These are phyloP conservation scores for Avicennia marina DNA, from an alignment of 257 asterid species.

Conservation along the genomic window DNA sequence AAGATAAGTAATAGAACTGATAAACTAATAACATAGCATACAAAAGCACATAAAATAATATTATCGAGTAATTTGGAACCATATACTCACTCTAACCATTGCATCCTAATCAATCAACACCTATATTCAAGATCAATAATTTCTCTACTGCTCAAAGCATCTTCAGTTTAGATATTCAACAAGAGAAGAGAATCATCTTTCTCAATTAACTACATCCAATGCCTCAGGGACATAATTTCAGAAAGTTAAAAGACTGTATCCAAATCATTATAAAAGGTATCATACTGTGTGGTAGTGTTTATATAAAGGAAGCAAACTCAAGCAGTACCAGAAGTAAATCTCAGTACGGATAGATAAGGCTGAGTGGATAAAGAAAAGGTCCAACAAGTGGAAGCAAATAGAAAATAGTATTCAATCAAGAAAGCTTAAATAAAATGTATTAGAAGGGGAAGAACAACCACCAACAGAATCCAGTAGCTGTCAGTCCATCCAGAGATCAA, in stretches of 20 bases:
- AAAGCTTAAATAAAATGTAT: not conserved
- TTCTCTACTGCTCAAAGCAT: constrained; percentile 6
- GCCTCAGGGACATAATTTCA: no score
- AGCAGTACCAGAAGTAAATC: no score
- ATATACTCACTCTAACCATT: constrained; percentile 2
- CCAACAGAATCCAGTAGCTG: not conserved
- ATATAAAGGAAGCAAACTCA: no score
- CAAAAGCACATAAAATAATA: constrained; percentile 10
- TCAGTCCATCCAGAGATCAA: not conserved
- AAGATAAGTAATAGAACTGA: no score
- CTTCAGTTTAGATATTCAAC: not conserved
- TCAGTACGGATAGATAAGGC: no score
- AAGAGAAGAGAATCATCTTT: constrained; percentile 1
- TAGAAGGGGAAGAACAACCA: not conserved
- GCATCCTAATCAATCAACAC: constrained; percentile 7
- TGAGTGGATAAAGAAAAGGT: not conserved
- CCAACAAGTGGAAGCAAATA: not conserved
- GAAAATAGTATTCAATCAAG: not conserved
- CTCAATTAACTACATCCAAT: not conserved
- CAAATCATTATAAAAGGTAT: no score
- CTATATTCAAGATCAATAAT: not conserved
- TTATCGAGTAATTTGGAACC: constrained; percentile 11
- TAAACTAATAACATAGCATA: not conserved
- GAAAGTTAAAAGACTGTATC: no score
- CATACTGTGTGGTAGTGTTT: no score